phyloP scores from a whole-genome alignment of 1,284 basidiomycete species.

The Gomphus bonarii region DNA sequence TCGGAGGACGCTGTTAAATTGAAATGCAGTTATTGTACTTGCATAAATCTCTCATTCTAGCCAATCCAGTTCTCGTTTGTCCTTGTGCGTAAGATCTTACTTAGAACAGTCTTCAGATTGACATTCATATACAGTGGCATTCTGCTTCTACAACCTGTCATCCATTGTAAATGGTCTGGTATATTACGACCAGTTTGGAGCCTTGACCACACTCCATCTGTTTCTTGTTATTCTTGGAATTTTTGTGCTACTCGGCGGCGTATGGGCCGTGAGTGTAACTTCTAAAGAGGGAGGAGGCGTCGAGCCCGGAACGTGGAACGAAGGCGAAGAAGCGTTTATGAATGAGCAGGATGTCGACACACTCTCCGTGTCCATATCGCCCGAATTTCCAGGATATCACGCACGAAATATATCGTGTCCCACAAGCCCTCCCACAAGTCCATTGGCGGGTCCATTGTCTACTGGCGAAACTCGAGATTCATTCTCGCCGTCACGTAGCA shows the following conservation, averaged over 20 bases:
- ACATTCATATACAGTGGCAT: constrained; percentile 52
- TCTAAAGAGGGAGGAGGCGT: constrained; percentile 37
- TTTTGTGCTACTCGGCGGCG: constrained; percentile 71
- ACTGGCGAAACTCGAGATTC: constrained; percentile 14
- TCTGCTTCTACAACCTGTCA: constrained; percentile 93
- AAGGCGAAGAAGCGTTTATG: constrained; percentile 27
- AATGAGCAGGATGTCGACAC: constrained; percentile 18
- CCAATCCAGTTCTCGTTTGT: constrained; percentile 84
- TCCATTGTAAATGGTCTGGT: constrained; percentile 84
- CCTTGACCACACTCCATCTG: constrained; percentile 62
- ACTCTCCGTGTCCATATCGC: constrained; percentile 22
- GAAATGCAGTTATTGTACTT: constrained; percentile 73
- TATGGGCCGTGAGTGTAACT: constrained; percentile 80
- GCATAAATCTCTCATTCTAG: constrained; percentile 79
- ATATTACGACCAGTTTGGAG: constrained; percentile 84
- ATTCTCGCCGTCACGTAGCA: constrained; percentile 10
- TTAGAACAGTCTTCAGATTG: not conserved
- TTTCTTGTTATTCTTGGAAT: constrained; percentile 74
- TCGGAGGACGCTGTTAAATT: constrained; percentile 10
- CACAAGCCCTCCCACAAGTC: not conserved
- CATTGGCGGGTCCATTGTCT: constrained; percentile 21
- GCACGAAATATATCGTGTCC: not conserved
- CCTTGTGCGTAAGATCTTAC: constrained; percentile 48
- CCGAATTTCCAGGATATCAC: not conserved
- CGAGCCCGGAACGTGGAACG: constrained; percentile 43